Evolutionary conservation across 2,329 filamentous ascomycete genomes (phyloP).

Genomic region (Epicoccum nigrum): DNA sequence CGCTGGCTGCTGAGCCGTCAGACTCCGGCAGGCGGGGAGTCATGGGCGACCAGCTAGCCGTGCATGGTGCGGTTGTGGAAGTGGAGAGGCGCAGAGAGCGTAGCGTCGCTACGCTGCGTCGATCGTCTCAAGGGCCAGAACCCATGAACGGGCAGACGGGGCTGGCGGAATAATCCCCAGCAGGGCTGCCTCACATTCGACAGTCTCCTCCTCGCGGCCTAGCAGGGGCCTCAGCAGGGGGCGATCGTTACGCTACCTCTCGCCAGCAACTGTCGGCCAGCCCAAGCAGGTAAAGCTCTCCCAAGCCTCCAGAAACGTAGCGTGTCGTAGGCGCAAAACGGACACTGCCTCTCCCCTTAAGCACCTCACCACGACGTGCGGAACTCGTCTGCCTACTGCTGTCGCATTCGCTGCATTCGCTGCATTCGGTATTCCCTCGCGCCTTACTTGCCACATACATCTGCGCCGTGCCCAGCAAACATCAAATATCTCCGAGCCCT

Average conservation of each 20-base stretch:
- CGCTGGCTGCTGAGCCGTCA: conserved; percentile 25
- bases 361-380: conserved; percentile 26
- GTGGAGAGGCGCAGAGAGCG: conserved; percentile 28
- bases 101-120: conserved; percentile 26
- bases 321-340: conserved; percentile 37
- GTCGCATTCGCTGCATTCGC: conserved; percentile 35
- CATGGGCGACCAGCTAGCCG: conserved; percentile 29
- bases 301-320: conserved; percentile 26
- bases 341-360: conserved; percentile 29
- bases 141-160: conserved; percentile 33
- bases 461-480: conserved; percentile 21
- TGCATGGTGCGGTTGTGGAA: conserved; percentile 34
- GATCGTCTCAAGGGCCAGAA: conserved; percentile 49
- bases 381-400: conserved; percentile 23
- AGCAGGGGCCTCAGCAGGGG: conserved; percentile 34
- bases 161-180: conserved; percentile 38
- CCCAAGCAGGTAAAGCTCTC: conserved; percentile 9
- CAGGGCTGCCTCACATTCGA: conserved; percentile 36
- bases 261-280: conserved; percentile 28
- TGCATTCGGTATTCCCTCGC: conserved; percentile 32
- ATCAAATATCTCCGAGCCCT: conserved; percentile 30
- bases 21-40: conserved; percentile 23
- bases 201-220: conserved; percentile 19
- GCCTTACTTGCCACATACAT: conserved; percentile 33
- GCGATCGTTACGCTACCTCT: conserved; percentile 39